These are phyloP conservation scores for Cyberlindnera veronae DNA, from an alignment of 805 yeast genomes.

Conservation along the genomic window DNA sequence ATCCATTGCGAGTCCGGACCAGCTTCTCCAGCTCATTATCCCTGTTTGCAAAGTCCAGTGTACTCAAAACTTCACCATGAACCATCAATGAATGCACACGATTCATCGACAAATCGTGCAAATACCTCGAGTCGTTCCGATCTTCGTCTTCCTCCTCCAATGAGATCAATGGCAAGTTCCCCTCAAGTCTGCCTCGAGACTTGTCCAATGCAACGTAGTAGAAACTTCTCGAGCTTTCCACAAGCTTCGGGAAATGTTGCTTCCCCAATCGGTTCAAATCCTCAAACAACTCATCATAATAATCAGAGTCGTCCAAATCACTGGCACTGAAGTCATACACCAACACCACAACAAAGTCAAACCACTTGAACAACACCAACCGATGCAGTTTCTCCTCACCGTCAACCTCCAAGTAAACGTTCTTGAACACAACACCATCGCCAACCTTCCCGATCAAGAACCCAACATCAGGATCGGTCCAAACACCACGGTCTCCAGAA, in stretches of 20 bases:
- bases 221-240: slow-evolving; percentile 9
- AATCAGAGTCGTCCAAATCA: slow-evolving; percentile 14
- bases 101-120: slow-evolving; percentile 14
- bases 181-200: slow-evolving; percentile 4
- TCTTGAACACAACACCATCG: slow-evolving; percentile 20
- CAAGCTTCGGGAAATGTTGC: slow-evolving; percentile 9
- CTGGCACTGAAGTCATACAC: slow-evolving; percentile 20
- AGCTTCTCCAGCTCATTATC: slow-evolving; percentile 17
- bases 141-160: slow-evolving; percentile 13
- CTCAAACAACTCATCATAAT: slow-evolving; percentile 12
- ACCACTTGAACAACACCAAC: slow-evolving; percentile 18
- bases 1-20: slow-evolving; percentile 20
- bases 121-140: slow-evolving; percentile 8
- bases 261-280: slow-evolving; percentile 11
- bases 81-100: slow-evolving; percentile 13
- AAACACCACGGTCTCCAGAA: neutral
- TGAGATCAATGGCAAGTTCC: slow-evolving; percentile 20
- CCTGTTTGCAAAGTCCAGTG: slow-evolving; percentile 2
- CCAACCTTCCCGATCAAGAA: slow-evolving; percentile 21
- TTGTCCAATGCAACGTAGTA: slow-evolving; percentile 18
- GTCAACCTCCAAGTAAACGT: slow-evolving; percentile 19
- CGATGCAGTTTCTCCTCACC: slow-evolving; percentile 17
- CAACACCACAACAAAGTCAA: slow-evolving; percentile 8
- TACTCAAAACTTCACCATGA: slow-evolving; percentile 19
- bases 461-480: neutral